A percentile compares a stretch with the other conserved stretches of the same genome.
These are phyloP conservation scores for Botrytis tulipae DNA, from an alignment of 2,329 filamentous ascomycete species.

Conservation along the genomic window DNA sequence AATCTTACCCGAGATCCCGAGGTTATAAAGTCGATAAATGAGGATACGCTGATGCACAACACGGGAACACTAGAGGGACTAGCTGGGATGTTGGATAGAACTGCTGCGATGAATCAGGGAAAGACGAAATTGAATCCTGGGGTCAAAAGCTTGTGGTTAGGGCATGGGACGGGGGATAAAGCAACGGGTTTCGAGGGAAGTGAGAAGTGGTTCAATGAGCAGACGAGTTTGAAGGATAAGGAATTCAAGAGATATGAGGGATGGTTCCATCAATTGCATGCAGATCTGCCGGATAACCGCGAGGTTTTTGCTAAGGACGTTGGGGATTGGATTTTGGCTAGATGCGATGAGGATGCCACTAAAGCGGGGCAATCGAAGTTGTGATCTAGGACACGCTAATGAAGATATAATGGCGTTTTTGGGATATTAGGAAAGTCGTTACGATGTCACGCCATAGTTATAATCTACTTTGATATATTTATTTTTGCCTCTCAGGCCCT, in stretches of 20 bases:
- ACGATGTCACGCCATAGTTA: background rate
- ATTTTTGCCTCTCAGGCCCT: background rate
- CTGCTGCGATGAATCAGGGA: conserved; percentile 57
- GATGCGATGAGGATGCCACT: conserved; percentile 16
- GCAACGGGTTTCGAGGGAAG: conserved; percentile 65
- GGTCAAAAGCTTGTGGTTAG: conserved; percentile 67
- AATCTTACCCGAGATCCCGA: conserved; percentile 66
- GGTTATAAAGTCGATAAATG: conserved; percentile 57
- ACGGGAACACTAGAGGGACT: conserved; percentile 84
- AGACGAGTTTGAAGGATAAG: conserved; percentile 61
- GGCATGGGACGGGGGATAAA: conserved; percentile 73
- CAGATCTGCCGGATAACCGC: conserved; percentile 47
- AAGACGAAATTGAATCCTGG: conserved; percentile 50
- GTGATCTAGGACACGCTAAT: conserved; percentile 14
- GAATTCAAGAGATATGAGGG: conserved; percentile 73
- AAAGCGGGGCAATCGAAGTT: conserved; percentile 26
- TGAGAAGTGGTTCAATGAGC: conserved; percentile 59
- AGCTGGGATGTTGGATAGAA: conserved; percentile 73
- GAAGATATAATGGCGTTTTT: background rate
- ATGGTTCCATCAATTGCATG: conserved; percentile 73
- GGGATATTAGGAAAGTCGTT: background rate
- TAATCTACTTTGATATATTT: background rate
- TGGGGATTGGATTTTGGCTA: conserved; percentile 60
- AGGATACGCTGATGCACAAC: conserved; percentile 74
- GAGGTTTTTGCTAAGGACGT: conserved; percentile 53